These are phyloP conservation scores for Fusarium sp. DNA, from an alignment of 2,329 filamentous ascomycete genomes.

Conservation along the genomic window DNA sequence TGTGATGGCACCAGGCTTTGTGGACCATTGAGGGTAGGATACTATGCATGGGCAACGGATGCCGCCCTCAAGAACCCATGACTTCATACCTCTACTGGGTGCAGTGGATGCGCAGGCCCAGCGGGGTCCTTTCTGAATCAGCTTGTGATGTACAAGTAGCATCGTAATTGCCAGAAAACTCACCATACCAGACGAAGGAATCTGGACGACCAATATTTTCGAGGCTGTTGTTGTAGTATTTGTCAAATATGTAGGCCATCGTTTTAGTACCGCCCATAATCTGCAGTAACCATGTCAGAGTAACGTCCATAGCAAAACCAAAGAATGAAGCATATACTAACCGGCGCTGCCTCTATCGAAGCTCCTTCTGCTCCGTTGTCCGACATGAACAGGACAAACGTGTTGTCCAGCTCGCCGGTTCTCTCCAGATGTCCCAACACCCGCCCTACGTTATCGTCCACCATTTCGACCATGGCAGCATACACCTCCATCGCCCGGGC, in stretches of 20 bases:
- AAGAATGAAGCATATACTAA: background rate
- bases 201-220: background rate
- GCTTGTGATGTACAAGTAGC: background rate
- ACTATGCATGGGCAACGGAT: constrained; percentile 15
- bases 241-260: background rate
- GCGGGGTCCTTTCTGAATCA: background rate
- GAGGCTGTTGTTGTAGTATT: background rate
- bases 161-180: background rate
- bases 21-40: constrained; percentile 45
- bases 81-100: constrained; percentile 57
- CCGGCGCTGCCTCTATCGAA: background rate
- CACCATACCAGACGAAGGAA: background rate
- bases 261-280: background rate
- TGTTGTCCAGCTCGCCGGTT: background rate
- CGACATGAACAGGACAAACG: background rate
- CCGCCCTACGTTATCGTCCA: background rate
- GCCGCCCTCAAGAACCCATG: constrained; percentile 11
- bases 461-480: background rate
- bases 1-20: constrained; percentile 48
- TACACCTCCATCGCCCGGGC: background rate
- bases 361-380: background rate
- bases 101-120: constrained; percentile 60
- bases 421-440: background rate
- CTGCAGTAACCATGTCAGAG: background rate
- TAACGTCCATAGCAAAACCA: background rate